Base-by-base conservation (phyloP, 768 basidiomycete genomes). In the Kondoa malvinella region DNA sequence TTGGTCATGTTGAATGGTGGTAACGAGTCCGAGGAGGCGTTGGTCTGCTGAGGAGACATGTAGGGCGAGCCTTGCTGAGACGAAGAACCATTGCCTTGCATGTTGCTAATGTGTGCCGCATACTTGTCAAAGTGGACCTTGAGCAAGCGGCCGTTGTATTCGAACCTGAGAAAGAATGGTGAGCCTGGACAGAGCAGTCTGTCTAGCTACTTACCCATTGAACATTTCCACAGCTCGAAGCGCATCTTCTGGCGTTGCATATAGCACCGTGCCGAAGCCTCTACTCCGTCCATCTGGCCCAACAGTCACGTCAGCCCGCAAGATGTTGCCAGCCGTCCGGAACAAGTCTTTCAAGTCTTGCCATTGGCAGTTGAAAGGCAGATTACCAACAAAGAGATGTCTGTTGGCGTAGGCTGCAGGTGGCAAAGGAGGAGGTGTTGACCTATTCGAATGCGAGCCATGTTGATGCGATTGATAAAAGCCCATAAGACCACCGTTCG, bases 321-420 rank as follows among this genome's bases (percentile, higher is more conserved):
- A 79, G 66, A 97, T 87, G 25, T 87, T 85, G 21, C 94, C 92
- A 1, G 89, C 90, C 70, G 88, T 85, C 30, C 92, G 84, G 75
- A 96, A 94, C 2, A 96, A 81, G 77, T 96, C 92, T 77, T 97
- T 96, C 57, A 99, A 82, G 75, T 97, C 94, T 77, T 96, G 94
- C 94, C 94, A 99, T 78, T 92, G 90, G 72, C 86, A 87, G 73
- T 92, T 90, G 78, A 91, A 92, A 0, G 90, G 90, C 17, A 92
- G 83, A 77, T 94, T 94, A 66, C 89, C 89, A 34, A 94, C 87
- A 74, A 92, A 91, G 21, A 94, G 80, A 60, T 74, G 74, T 25
- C 74, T 64, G 33, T 73, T 72, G 16, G 69, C 65, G 63, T 72
- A 74, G 12, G 66, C 69, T 32, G 69, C 50, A 1, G 69, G 30